Evolutionary conservation across 2,329 filamentous ascomycete species (phyloP).

Genomic region (Colletotrichum neosansevieriae): DNA sequence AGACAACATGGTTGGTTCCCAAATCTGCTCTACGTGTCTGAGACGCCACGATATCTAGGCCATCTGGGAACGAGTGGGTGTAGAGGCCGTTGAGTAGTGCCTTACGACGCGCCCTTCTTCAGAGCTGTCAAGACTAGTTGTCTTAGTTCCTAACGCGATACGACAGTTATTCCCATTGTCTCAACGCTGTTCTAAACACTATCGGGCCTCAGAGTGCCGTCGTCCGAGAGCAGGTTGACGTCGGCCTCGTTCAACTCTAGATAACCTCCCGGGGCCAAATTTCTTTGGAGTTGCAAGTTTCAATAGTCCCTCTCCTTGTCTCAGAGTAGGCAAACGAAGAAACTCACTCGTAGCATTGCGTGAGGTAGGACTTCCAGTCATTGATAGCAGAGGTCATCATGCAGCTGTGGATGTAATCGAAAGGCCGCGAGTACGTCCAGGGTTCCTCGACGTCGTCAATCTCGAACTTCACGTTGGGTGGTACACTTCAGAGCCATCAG

Average conservation of each 20-base stretch:
- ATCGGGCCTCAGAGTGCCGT: conserved; percentile 50
- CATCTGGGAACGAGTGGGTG: conserved; percentile 13
- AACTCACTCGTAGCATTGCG: conserved; percentile 55
- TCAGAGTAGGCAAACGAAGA: background rate
- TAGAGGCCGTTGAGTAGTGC: background rate
- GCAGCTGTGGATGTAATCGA: conserved; percentile 67
- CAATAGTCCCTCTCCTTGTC: background rate
- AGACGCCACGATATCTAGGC: conserved; percentile 27
- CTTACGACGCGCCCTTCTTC: conserved; percentile 2
- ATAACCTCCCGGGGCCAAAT: conserved; percentile 55
- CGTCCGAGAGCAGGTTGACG: conserved; percentile 48
- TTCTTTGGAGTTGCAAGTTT: conserved; percentile 36
- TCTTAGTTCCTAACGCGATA: background rate
- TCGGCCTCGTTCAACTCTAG: conserved; percentile 48
- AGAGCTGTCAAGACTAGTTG: background rate
- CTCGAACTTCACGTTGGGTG: conserved; percentile 66
- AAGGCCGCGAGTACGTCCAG: conserved; percentile 61
- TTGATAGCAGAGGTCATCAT: conserved; percentile 63
- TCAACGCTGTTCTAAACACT: background rate
- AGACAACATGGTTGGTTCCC: conserved; percentile 1
- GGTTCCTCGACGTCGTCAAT: conserved; percentile 66
- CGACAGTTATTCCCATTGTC: conserved; percentile 9
- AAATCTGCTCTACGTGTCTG: conserved; percentile 27
- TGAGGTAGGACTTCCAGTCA: conserved; percentile 61
- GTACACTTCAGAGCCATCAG: conserved; percentile 51